Conservation (phyloP, 306 rosid genomes). For the Macrotyloma uniflorum region DNA sequence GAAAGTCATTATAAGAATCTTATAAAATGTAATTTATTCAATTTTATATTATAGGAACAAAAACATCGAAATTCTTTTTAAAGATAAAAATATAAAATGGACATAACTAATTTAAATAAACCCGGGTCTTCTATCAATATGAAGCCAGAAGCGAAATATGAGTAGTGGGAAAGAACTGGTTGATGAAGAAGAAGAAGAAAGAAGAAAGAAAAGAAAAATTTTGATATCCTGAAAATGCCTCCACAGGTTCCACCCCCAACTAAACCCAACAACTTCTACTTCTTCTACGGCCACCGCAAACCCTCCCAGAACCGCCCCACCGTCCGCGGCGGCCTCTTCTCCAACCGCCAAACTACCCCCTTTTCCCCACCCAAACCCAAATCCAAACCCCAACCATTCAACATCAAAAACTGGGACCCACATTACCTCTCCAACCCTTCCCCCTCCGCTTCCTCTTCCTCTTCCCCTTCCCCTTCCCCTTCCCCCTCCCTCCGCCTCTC, state of each 20-base stretch:
- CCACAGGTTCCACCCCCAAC: constrained; percentile 50
- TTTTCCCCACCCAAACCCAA: constrained; percentile 40
- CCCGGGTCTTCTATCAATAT: too few relatives aligned
- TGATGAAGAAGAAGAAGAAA: too few relatives aligned
- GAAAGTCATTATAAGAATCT: too few relatives aligned
- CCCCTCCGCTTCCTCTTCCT: not conserved
- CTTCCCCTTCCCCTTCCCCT: constrained; percentile 24
- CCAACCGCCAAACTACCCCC: constrained; percentile 48
- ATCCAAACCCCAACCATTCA: constrained; percentile 34
- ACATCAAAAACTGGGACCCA: constrained; percentile 76
- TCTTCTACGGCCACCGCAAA: constrained; percentile 82
- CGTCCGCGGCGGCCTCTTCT: constrained; percentile 74
- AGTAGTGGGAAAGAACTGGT: too few relatives aligned
- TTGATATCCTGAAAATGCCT: constrained; percentile 51
- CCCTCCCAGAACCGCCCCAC: constrained; percentile 77
- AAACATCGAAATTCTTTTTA: too few relatives aligned
- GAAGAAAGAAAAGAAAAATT: constrained; percentile 30
- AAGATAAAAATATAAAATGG: too few relatives aligned
- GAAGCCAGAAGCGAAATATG: too few relatives aligned
- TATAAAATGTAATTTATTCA: too few relatives aligned
- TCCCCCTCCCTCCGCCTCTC: constrained; percentile 59
- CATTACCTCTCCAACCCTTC: constrained; percentile 42
- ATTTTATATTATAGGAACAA: too few relatives aligned
- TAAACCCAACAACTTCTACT: constrained; percentile 44
- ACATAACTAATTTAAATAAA: too few relatives aligned